Base-by-base conservation (phyloP, 2,329 filamentous ascomycete genomes). In the Pezicula rhizophila region DNA sequence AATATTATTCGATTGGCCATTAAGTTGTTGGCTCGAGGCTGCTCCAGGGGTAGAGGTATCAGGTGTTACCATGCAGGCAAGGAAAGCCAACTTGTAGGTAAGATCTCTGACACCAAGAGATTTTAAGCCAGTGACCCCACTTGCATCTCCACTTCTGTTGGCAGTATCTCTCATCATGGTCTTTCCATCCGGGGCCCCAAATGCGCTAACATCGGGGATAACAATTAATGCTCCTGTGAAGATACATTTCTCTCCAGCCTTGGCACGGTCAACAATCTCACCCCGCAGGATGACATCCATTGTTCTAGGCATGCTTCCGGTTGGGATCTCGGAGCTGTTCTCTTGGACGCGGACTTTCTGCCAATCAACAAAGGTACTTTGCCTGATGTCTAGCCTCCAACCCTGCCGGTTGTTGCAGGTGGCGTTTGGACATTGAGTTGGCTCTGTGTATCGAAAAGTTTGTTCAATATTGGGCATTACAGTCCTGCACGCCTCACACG, bases 361-460 rank as follows among this genome's bases (percentile, higher is more conserved):
- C 93, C 93, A 99, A 70, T 99, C 93, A 53, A 99, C 87, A 65
- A 99, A 99, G 0, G 91, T 97, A 67, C 91, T 96, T 67, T 95
- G 92, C 39, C 89, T 80, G 62, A 99, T 96, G 60, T 99, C 92
- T n/a, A 99, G 72, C 57, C 90, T 84, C 93, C 93, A 99, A n/a
- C 87, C 89, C 50, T 85, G 74, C 23, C 93, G 84, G 70, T 99
- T 99, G 60, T 84, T 84, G 66, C 93, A 99, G 6, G 79, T 87
- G 23, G 74, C 66, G 64, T 97, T 97, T 8, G 93, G 92, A 60
- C 93, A 99, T 71, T 96, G 89, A 3, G 90, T 92, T 1, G 93
- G 93, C 65, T 99, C 93, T 0, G 92, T 96, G 69, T 96, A 99
- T 63, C 90, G 84, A 72, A 99, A 99, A 0, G 89, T 96, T 71